phyloP scores from a whole-genome alignment of 2,329 filamentous ascomycete species.

The Colletotrichum spinosum region DNA sequence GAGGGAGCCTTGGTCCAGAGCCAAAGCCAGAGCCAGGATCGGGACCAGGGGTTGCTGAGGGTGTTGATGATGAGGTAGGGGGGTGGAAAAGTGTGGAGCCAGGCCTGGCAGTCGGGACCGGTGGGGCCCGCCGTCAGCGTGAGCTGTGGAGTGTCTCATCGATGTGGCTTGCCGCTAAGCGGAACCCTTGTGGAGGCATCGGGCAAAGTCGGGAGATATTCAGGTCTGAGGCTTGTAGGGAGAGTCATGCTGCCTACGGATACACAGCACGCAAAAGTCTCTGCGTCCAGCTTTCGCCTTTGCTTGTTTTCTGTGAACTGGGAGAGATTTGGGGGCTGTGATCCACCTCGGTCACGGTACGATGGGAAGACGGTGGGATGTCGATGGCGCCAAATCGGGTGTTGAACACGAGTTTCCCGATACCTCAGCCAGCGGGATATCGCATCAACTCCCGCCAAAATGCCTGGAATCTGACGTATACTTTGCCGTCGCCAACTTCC shows the following conservation, averaged over 20 bases:
- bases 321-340: slow-evolving; percentile 25
- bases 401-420: slow-evolving; percentile 28
- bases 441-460: slow-evolving; percentile 4
- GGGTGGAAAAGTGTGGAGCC: slow-evolving; percentile 30
- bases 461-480: slow-evolving; percentile 19
- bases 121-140: slow-evolving; percentile 28
- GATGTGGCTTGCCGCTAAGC: slow-evolving; percentile 34
- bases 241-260: slow-evolving; percentile 30
- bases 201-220: slow-evolving; percentile 34
- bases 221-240: slow-evolving; percentile 29
- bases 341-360: slow-evolving; percentile 20
- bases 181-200: slow-evolving; percentile 32
- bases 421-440: slow-evolving; percentile 10
- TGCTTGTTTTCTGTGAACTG: slow-evolving; percentile 17
- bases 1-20: slow-evolving; percentile 20
- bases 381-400: slow-evolving; percentile 22
- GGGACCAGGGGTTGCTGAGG: slow-evolving; percentile 9
- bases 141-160: slow-evolving; percentile 17
- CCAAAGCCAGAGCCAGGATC: slow-evolving; percentile 6
- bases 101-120: slow-evolving; percentile 34
- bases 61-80: neutral
- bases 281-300: slow-evolving; percentile 5
- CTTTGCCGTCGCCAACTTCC: neutral
- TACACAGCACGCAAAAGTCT: slow-evolving; percentile 21
- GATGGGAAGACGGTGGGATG: slow-evolving; percentile 28